Conservation (phyloP, 306 rosid species). For the Clitoria ternatea region DNA sequence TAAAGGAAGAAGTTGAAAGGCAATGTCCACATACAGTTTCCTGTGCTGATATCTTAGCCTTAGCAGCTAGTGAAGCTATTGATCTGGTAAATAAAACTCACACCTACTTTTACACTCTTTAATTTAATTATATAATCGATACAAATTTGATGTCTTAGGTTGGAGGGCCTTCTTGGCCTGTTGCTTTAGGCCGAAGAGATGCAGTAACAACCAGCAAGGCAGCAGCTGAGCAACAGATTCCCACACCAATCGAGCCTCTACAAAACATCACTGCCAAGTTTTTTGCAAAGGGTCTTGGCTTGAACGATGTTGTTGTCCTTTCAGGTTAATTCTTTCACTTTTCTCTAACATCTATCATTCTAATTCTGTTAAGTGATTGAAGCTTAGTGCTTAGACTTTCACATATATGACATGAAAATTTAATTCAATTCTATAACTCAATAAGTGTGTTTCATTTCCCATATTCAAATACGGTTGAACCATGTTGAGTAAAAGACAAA, state of each 20-base stretch:
- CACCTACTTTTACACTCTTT: too few species aligned
- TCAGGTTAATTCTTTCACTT: slow-evolving; percentile 48
- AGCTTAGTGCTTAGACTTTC: not conserved
- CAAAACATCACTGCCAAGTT: slow-evolving; percentile 54
- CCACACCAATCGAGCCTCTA: slow-evolving; percentile 56
- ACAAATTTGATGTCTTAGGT: too few species aligned
- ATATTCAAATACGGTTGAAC: too few species aligned
- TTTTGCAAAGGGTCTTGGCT: slow-evolving; percentile 58
- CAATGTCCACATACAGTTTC: slow-evolving; percentile 64
- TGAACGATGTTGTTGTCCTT: slow-evolving; percentile 64
- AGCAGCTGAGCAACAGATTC: slow-evolving; percentile 51
- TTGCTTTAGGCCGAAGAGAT: slow-evolving; percentile 63
- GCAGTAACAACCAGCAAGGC: slow-evolving; percentile 41
- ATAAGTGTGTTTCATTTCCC: too few species aligned
- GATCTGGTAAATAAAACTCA: slow-evolving; percentile 35
- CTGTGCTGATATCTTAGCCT: slow-evolving; percentile 58
- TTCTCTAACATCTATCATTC: not conserved
- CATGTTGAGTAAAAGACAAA: too few species aligned
- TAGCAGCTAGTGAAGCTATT: slow-evolving; percentile 66
- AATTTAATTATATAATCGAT: too few species aligned
- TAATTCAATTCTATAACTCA: not conserved
- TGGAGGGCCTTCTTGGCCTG: slow-evolving; percentile 60
- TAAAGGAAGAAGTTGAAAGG: slow-evolving; percentile 51
- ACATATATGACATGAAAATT: not conserved
- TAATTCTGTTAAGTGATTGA: not conserved